Base-by-base conservation (phyloP, 179 eudicot species). In the Silene coronaria region DNA sequence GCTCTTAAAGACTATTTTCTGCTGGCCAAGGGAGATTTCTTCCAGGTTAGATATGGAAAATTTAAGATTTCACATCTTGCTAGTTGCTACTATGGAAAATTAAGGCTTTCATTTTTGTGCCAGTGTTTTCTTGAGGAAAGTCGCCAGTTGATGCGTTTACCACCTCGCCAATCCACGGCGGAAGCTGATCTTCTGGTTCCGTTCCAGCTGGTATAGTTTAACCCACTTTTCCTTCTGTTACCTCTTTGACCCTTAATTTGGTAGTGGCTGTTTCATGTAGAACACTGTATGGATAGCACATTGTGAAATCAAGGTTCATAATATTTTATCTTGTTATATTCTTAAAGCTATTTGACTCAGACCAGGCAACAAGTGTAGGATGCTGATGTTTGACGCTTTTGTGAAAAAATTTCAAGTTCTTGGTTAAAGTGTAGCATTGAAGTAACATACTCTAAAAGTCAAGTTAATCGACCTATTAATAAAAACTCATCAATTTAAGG, bases 151-250 rank as follows among this genome's bases (percentile, higher is more conserved):
- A 93, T 96, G 98, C 92, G 96, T 59, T 82, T 96, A 75, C 97
- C 97, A 62, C 99, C 99, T 84, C 97, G 99, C 51, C 99, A 96
- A 64, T 89, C 99, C 73, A 89, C 97, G 46, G 98, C 99, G 68
- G 97, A 90, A 89, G 98, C 98, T 85, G 98, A 93, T 88, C 97
- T 96, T 23, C 89, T 91, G 98, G 94, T 96, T 71, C 98, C 99
- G 12, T 91, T 96, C 85, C 98, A 90, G 82, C 83, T 89, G 89
- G 98, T 93, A 87, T 72, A 65, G 51, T 74, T 4, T 59, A 24
- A 16, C 36, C 19, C 34, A 26, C 12, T 22, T 30, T 8, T 4
- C 62, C 34, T 68, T 58, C 45, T 22, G 30, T 16, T 61, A 26
- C 28, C 34, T 72, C 65, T 64, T 22, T 61, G 64, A 61, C 21